These are phyloP conservation scores for Pichia sp. DNA, from an alignment of 1,139 yeast genomes.

Conservation along the genomic window DNA sequence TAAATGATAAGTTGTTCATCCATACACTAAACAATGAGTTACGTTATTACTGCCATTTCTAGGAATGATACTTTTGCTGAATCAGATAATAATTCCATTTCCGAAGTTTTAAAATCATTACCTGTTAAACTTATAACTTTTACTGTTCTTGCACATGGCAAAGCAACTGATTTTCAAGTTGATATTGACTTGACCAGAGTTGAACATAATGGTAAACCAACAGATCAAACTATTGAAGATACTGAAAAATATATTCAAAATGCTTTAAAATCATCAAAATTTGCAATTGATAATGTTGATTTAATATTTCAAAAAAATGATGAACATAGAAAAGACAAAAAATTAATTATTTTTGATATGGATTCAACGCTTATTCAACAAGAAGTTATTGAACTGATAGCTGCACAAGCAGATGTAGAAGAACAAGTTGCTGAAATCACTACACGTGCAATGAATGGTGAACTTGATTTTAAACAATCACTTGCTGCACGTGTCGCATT, in stretches of 20 bases:
- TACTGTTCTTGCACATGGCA: constrained; percentile 25
- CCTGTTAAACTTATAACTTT: constrained; percentile 26
- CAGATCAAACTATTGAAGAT: constrained; percentile 13
- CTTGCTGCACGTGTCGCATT: constrained; percentile 67
- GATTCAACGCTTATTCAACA: constrained; percentile 95
- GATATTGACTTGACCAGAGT: constrained; percentile 20
- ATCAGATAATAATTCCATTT: constrained; percentile 18
- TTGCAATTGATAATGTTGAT: constrained; percentile 31
- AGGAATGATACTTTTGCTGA: constrained; percentile 15
- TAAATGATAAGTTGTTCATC: too few species aligned
- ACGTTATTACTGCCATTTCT: constrained; percentile 29
- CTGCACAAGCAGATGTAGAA: constrained; percentile 79
- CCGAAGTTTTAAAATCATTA: constrained; percentile 23
- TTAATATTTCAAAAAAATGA: constrained; percentile 39
- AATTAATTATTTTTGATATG: constrained; percentile 89
- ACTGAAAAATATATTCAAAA: constrained; percentile 23
- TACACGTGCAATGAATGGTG: constrained; percentile 95
- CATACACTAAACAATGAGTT: constrained; percentile 17
- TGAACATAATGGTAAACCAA: constrained; percentile 4
- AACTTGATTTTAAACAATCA: constrained; percentile 83
- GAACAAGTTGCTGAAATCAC: constrained; percentile 75
- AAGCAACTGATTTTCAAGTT: constrained; percentile 31
- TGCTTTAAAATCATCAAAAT: constrained; percentile 20
- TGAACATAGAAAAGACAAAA: constrained; percentile 41
- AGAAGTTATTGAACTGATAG: constrained; percentile 94